These are phyloP conservation scores for Xylaria sp. DNA, from an alignment of 2,329 filamentous ascomycete genomes.

Conservation along the genomic window DNA sequence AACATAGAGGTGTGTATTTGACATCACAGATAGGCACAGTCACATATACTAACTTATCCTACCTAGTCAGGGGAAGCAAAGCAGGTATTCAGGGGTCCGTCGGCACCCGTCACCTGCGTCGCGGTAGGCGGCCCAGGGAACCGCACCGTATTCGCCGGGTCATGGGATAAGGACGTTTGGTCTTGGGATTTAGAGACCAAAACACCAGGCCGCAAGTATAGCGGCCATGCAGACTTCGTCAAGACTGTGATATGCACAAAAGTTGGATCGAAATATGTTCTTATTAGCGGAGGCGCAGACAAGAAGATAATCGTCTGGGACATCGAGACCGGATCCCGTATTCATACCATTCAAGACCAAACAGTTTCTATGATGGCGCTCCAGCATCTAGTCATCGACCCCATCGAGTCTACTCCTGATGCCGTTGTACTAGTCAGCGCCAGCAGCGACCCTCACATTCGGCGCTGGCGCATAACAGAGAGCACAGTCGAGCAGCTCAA, in stretches of 20 bases:
- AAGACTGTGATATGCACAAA: conserved; percentile 74
- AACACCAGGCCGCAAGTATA: conserved; percentile 62
- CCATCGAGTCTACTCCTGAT: conserved; percentile 57
- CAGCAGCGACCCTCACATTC: conserved; percentile 79
- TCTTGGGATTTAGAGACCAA: conserved; percentile 74
- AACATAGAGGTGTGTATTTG: conserved; percentile 68
- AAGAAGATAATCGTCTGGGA: conserved; percentile 87
- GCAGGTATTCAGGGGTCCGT: conserved; percentile 71
- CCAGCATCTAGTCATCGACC: conserved; percentile 79
- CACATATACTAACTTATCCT: conserved; percentile 17
- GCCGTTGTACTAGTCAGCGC: conserved; percentile 73
- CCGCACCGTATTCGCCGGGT: conserved; percentile 78
- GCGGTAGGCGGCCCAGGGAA: conserved; percentile 65
- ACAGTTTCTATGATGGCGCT: conserved; percentile 74
- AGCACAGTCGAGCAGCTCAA: conserved; percentile 60
- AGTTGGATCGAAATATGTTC: conserved; percentile 64
- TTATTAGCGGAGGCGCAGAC: conserved; percentile 79
- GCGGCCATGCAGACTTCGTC: conserved; percentile 89
- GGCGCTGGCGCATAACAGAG: conserved; percentile 71
- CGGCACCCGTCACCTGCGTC: conserved; percentile 79
- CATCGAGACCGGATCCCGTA: conserved; percentile 65
- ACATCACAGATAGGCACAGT: neutral
- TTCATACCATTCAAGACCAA: conserved; percentile 81
- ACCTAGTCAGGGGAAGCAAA: conserved; percentile 51
- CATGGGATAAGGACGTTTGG: conserved; percentile 94